Conservation (phyloP, 495 filamentous ascomycete genomes). For the Penicillium tannophilum region DNA sequence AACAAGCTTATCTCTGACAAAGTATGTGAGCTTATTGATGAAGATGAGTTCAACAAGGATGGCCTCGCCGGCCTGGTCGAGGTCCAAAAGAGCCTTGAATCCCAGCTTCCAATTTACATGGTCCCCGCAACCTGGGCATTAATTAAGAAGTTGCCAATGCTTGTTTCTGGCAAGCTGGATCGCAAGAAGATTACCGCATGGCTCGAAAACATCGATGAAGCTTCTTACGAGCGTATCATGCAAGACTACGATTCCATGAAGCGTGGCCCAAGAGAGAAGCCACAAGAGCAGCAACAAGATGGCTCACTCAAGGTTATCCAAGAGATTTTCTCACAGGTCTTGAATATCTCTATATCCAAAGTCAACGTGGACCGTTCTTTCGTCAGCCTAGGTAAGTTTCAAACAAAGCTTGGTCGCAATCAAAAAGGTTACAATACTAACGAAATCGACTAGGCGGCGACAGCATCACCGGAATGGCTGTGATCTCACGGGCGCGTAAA, state of each 20-base stretch:
- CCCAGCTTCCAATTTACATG: slow-evolving; percentile 51
- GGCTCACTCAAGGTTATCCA: slow-evolving; percentile 32
- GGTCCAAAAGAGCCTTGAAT: slow-evolving; percentile 40
- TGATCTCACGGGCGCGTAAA: slow-evolving; percentile 43
- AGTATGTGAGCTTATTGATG: slow-evolving; percentile 39
- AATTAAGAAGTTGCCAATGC: slow-evolving; percentile 47
- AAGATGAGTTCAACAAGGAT: slow-evolving; percentile 21
- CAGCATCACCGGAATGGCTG: slow-evolving; percentile 46
- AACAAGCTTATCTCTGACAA: slow-evolving; percentile 35
- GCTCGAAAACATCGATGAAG: slow-evolving; percentile 44
- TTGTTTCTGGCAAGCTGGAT: slow-evolving; percentile 54
- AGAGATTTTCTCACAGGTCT: slow-evolving; percentile 49
- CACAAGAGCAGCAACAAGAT: slow-evolving; percentile 27
- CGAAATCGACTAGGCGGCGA: slow-evolving; percentile 44
- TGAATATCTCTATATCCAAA: slow-evolving; percentile 46
- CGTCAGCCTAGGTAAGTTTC: slow-evolving; percentile 43
- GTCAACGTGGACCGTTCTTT: slow-evolving; percentile 45
- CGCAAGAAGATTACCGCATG: slow-evolving; percentile 48
- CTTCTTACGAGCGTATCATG: slow-evolving; percentile 41
- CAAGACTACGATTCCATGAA: slow-evolving; percentile 39
- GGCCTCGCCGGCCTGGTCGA: slow-evolving; percentile 35
- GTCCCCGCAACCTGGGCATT: slow-evolving; percentile 49
- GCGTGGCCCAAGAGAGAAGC: slow-evolving; percentile 28
- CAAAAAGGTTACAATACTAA: slow-evolving; percentile 23
- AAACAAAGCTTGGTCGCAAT: slow-evolving; percentile 6